Evolutionary conservation across 2,329 filamentous ascomycete genomes (phyloP), one percentile per base, ranked within the genome.

Genomic region (Monilinia fructigena): DNA sequence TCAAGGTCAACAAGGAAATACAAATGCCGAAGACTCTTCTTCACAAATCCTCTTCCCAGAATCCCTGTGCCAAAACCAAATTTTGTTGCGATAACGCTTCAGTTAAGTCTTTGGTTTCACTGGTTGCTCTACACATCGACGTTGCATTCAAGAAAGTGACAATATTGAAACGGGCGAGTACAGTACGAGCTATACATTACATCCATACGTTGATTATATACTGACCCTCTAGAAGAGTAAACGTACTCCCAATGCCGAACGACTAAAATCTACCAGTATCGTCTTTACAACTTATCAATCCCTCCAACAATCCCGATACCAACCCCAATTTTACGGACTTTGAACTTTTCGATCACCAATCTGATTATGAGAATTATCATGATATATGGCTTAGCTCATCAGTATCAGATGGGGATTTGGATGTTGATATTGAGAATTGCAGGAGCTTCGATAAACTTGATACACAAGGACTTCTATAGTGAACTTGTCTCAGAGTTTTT

Each of bases 381-480:
- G 60, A 31, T 2, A 16, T 28, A 12, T 42, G 60, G 16, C 11
- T 28, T n/a, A 23, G 18, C 11, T 6, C 47, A 42, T 54, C 16
- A 2, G 54, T 28, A 42, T 63, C 48, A 16, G 31, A 4, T 55
- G 48, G 14, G 2, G 31, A 35, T 14, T n/a, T n/a, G 4, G 20
- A 54, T 16, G 1, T 23, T 11, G 10, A 6, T 3, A 4, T 16
- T 18, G 35, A 26, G 10, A 23, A 45, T 28, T 63, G 12, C 48
- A 40, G 54, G 7, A 55, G 23, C 6, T 55, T 42, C 20, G 26
- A 63, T n/a, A 28, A 35, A 63, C 55, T 31, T 23, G 14, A 63
- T 28, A 63, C 60, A 63, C 48, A 31, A 55, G 38, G 8, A 54
- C 35, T 23, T 54, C 60, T 53, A 16, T 23, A 40, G n/a, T 42